Evolutionary conservation across 2,329 filamentous ascomycete species (phyloP), one percentile per base, ranked within the genome.

Genomic region (Claviceps fusiformis): DNA sequence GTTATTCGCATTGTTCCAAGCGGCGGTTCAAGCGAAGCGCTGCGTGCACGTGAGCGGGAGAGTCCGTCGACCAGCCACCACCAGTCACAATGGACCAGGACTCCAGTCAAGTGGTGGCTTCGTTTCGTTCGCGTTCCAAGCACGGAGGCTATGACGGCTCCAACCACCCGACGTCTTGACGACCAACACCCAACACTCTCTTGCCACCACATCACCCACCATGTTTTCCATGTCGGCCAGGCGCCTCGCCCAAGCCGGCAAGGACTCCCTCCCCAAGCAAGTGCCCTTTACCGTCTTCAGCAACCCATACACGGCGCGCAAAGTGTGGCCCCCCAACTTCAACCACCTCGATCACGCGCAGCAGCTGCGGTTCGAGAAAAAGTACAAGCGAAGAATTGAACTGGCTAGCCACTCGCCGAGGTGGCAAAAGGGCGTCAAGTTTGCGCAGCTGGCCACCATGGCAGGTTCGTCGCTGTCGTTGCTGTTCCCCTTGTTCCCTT

Each of bases 281-380:
- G 53, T 62, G 49, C 63, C 67, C 29, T 56, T 69, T 45, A 66
- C 59, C 55, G 69, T 75, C 58, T 72, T 76, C 59, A 75, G 69
- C 57, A 83, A 81, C 64, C 78, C 78, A 5, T 84, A 81, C 71
- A 79, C 74, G 63, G 79, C 82, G 51, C 85, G 87, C 70, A 87
- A 85, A 65, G 73, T 81, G 60, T 92, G 87, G 87, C 87, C 87
- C 56, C 87, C 87, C 13, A 83, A 90, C 68, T 87, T 92, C 69
- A 72, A 76, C 59, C 79, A 81, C 65, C 77, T 92, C 57, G 81
- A 81, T 43, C 72, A 76, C 50, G 86, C 86, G 68, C 82, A 90
- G 64, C 84, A 91, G 69, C 86, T 91, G 66, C 78, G 82, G 47
- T 84, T 89, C 62, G 87, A 92, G 73, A 83, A 86, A 67, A 84